These are phyloP conservation scores for Cupressus sempervirens DNA, from an alignment of 75 land plant genomes.

Conservation along the genomic window DNA sequence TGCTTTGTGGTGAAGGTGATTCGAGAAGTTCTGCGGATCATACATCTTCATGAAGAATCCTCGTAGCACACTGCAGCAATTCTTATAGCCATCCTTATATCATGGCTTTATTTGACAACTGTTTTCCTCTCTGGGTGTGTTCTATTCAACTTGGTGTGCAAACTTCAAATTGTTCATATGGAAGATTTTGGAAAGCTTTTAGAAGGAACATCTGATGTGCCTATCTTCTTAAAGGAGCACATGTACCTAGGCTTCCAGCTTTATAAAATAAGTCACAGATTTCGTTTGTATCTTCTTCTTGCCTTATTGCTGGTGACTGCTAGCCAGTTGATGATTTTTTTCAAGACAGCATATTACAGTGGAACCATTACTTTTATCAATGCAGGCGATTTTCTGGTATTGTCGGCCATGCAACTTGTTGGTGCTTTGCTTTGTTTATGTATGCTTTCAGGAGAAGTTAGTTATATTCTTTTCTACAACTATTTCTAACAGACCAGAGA, in stretches of 20 bases:
- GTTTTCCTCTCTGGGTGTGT: constrained; percentile 63
- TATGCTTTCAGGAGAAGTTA: too few relatives aligned
- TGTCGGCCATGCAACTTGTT: too few relatives aligned
- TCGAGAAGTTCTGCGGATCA: constrained; percentile 42
- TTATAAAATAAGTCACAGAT: constrained; percentile 84
- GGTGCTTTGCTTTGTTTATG: too few relatives aligned
- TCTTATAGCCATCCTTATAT: constrained; percentile 39
- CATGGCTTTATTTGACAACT: constrained; percentile 69
- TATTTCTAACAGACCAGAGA: too few relatives aligned
- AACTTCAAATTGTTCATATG: constrained; percentile 81
- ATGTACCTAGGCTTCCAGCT: constrained; percentile 57
- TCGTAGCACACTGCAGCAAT: constrained; percentile 38
- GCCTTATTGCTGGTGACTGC: constrained; percentile 58
- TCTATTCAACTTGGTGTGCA: constrained; percentile 85
- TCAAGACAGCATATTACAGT: constrained; percentile 50
- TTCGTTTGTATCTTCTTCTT: constrained; percentile 59
- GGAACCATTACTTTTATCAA: constrained; percentile 56
- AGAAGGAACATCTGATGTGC: constrained; percentile 52
- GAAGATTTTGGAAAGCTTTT: constrained; percentile 77
- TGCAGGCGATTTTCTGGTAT: constrained; percentile 82
- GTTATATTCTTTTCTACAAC: too few relatives aligned
- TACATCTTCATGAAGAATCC: constrained; percentile 29
- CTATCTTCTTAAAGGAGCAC: constrained; percentile 69
- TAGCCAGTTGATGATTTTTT: constrained; percentile 63
- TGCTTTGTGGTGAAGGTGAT: constrained; percentile 45